Evolutionary conservation across 140 eudicot genomes (phyloP).

Genomic region (Oenanthe javanica): DNA sequence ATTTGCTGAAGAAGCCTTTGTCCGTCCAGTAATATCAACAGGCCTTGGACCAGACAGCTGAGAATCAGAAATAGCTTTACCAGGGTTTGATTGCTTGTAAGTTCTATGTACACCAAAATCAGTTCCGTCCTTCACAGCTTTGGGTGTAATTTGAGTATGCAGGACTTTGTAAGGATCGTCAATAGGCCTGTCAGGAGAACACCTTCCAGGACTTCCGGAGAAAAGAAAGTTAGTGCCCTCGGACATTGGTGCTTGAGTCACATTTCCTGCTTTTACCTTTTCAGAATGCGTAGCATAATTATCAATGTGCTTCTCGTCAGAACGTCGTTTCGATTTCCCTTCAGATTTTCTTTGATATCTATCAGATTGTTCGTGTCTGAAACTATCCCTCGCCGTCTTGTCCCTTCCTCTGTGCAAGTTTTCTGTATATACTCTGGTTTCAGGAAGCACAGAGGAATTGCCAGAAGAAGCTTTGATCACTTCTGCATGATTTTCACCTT

Average conservation of each 20-base stretch:
- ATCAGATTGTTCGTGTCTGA: slow-evolving; percentile 22
- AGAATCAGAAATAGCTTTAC: slow-evolving; percentile 39
- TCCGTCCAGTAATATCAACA: slow-evolving; percentile 29
- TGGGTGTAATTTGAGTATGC: slow-evolving; percentile 16
- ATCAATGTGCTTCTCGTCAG: slow-evolving; percentile 38
- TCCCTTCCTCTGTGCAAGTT: slow-evolving; percentile 17
- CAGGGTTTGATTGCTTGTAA: slow-evolving; percentile 21
- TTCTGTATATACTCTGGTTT: slow-evolving; percentile 16
- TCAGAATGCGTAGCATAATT: slow-evolving; percentile 36
- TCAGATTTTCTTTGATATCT: slow-evolving; percentile 21
- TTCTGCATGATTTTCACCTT: slow-evolving; percentile 37
- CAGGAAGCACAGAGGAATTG: slow-evolving; percentile 27
- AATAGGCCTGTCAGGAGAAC: slow-evolving; percentile 36
- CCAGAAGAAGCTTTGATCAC: slow-evolving; percentile 21
- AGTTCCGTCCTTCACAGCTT: slow-evolving; percentile 28
- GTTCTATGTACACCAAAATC: slow-evolving; percentile 33
- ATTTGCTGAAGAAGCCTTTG: slow-evolving; percentile 29
- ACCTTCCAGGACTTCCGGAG: slow-evolving; percentile 29
- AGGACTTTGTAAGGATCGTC: slow-evolving; percentile 27
- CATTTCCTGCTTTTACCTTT: slow-evolving; percentile 41
- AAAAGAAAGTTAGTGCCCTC: slow-evolving; percentile 26
- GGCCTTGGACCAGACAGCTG: slow-evolving; percentile 39
- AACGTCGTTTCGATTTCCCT: slow-evolving; percentile 47
- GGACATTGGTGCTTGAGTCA: slow-evolving; percentile 28
- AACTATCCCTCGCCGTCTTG: slow-evolving; percentile 22